Percentiles rank a stretch among this genome's conserved stretches.
These are phyloP conservation scores for Penicillium sp. DNA, from an alignment of 2,329 filamentous ascomycete species.

Conservation along the genomic window DNA sequence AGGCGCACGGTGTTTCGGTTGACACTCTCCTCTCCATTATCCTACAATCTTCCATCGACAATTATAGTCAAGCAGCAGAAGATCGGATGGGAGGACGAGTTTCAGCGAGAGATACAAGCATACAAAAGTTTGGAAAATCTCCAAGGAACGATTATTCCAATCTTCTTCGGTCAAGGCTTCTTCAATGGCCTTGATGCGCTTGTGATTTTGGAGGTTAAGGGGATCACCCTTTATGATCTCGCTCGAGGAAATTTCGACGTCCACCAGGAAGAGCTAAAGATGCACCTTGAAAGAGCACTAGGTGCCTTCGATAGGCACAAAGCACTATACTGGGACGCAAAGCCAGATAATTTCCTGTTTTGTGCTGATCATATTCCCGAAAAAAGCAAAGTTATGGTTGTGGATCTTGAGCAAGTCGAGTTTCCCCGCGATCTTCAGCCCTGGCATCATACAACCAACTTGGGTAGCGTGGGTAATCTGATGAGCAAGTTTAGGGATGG, in stretches of 20 bases:
- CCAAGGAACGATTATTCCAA: not conserved
- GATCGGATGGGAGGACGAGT: not conserved
- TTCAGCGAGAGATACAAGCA: not conserved
- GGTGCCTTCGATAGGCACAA: not conserved
- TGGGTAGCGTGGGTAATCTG: no score
- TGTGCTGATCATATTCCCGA: fast-evolving
- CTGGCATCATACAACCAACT: no score
- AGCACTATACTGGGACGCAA: not conserved
- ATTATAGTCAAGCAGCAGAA: not conserved
- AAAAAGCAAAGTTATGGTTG: not conserved
- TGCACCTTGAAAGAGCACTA: not conserved
- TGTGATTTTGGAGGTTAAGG: not conserved
- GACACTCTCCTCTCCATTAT: not conserved
- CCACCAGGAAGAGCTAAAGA: not conserved
- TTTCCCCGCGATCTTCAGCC: no score
- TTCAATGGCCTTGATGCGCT: not conserved
- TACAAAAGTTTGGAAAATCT: not conserved
- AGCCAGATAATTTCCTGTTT: not conserved
- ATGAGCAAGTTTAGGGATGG: no score
- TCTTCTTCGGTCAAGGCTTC: no score
- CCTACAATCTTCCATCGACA: not conserved
- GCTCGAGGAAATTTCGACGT: not conserved
- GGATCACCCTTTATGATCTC: not conserved
- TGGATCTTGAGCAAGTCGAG: not conserved
- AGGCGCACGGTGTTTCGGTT: not conserved